These are phyloP conservation scores for Phytophthora sojae DNA, from an alignment of 352 stramenopile species.

Conservation along the genomic window DNA sequence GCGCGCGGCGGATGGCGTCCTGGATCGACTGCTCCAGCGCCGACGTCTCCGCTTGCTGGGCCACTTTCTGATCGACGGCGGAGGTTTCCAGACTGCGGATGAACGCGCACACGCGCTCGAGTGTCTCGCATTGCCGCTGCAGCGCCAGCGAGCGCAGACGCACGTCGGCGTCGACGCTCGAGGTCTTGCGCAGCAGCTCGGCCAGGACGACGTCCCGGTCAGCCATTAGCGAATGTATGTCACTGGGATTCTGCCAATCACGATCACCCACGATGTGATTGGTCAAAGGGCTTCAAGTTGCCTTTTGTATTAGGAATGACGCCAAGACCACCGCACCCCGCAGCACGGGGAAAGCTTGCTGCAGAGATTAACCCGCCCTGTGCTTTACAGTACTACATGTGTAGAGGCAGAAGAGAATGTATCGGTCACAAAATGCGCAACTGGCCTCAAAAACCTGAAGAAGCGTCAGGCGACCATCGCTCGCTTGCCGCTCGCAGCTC, in stretches of 20 bases:
- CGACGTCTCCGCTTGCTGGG: slow-evolving; percentile 22
- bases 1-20: slow-evolving; percentile 56
- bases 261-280: slow-evolving; percentile 1
- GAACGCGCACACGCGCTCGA: slow-evolving; percentile 33
- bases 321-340: no score
- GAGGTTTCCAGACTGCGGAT: slow-evolving; percentile 29
- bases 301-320: background rate
- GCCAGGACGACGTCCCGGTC: slow-evolving; percentile 15
- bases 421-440: no score
- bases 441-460: no score
- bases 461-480: no score
- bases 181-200: slow-evolving; percentile 28
- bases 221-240: background rate
- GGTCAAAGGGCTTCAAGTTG: slow-evolving; percentile 28
- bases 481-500: no score
- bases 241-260: slow-evolving; percentile 17
- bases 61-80: slow-evolving; percentile 7
- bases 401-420: no score
- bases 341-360: no score
- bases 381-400: no score
- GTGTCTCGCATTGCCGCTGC: slow-evolving; percentile 47
- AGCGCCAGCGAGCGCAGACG: slow-evolving; percentile 41
- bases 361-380: no score
- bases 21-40: slow-evolving; percentile 51
- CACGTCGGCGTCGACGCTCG: slow-evolving; percentile 43